Conservation (phyloP, 2,329 filamentous ascomycete genomes). For the Ophiostoma piceae region DNA sequence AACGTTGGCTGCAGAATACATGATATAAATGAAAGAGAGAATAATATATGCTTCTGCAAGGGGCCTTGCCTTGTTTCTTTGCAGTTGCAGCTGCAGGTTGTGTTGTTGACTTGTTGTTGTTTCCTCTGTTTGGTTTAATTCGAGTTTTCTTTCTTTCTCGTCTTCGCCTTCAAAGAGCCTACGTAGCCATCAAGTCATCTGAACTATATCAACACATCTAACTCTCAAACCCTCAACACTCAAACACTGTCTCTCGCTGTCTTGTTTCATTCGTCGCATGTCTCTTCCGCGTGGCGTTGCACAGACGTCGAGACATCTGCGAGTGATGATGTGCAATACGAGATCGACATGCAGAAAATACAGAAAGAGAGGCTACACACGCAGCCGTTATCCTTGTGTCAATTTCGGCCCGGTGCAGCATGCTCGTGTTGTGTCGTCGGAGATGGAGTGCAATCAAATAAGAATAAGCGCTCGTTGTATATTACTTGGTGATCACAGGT, state of each 20-base stretch:
- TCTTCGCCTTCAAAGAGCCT: neutral
- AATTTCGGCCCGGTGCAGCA: neutral
- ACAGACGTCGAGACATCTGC: neutral
- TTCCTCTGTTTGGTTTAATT: neutral
- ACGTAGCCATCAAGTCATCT: too few relatives aligned
- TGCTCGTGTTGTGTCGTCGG: neutral
- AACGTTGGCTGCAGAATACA: neutral
- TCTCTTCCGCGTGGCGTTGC: neutral
- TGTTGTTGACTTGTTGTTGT: too few relatives aligned
- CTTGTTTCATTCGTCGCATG: neutral
- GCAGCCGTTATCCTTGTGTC: constrained; percentile 1
- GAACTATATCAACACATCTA: too few relatives aligned
- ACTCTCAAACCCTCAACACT: too few relatives aligned
- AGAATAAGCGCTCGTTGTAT: neutral
- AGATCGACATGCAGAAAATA: neutral
- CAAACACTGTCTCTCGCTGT: neutral
- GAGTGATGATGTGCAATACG: neutral
- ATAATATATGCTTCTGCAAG: neutral
- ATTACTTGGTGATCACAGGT: too few relatives aligned
- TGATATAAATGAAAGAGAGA: too few relatives aligned
- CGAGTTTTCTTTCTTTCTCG: neutral
- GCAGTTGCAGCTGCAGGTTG: neutral
- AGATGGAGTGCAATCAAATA: neutral
- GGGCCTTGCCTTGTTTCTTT: neutral
- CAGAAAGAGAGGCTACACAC: neutral